Evolutionary conservation across 352 stramenopile species (phyloP).

Genomic region (Globisporangium paddicum): DNA sequence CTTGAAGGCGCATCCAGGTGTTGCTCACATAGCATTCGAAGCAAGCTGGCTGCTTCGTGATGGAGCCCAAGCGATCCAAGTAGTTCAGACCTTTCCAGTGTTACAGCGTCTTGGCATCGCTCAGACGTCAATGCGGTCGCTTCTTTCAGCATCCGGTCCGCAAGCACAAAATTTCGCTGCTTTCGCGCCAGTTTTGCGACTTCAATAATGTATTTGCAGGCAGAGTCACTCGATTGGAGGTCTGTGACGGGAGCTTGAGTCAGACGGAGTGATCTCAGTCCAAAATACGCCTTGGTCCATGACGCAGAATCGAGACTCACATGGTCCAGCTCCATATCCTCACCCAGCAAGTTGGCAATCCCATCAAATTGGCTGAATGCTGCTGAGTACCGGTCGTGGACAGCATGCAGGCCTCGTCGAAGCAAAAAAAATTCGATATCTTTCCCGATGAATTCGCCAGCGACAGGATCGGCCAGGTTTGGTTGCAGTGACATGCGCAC

Average conservation of each 20-base stretch:
- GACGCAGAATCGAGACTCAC: constrained; percentile 26
- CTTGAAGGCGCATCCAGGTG: background rate
- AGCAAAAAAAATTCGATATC: constrained; percentile 27
- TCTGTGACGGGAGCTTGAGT: background rate
- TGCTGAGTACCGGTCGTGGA: background rate
- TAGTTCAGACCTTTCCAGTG: constrained; percentile 36
- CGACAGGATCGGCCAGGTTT: constrained; percentile 21
- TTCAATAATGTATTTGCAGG: constrained; percentile 17
- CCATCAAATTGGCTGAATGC: background rate
- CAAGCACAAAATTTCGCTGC: constrained; percentile 48
- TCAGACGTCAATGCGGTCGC: background rate
- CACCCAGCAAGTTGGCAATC: background rate
- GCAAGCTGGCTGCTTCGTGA: constrained; percentile 22
- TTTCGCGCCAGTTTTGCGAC: constrained; percentile 45
- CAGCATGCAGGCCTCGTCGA: constrained; percentile 6
- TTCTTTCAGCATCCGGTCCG: constrained; percentile 26
- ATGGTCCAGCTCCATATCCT: constrained; percentile 17
- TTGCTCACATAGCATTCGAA: constrained; percentile 23
- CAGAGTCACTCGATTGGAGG: background rate
- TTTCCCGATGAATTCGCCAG: constrained; percentile 35
- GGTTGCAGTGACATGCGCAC: constrained; percentile 29
- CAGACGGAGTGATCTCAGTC: background rate
- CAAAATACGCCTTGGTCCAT: constrained; percentile 28
- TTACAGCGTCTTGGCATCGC: background rate
- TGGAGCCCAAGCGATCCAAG: constrained; percentile 30